Conservation (phyloP, 306 rosid genomes). For the Ormosia emarginata region DNA sequence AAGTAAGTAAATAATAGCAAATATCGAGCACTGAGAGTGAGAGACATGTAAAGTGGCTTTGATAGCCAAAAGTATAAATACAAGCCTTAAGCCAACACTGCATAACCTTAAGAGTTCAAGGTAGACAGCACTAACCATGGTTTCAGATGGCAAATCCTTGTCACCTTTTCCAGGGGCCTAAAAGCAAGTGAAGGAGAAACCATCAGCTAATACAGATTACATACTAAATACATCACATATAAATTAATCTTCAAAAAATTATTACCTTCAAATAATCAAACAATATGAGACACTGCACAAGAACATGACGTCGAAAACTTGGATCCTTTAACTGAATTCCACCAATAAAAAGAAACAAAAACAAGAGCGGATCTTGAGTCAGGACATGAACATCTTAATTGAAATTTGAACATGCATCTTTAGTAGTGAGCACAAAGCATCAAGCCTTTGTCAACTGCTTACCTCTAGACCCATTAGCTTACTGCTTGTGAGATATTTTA, state of each 20-base stretch:
- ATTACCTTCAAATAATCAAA: constrained; percentile 89
- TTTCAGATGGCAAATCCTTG: constrained; percentile 86
- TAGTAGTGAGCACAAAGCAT: not conserved
- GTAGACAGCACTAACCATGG: constrained; percentile 63
- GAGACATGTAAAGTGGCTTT: not conserved
- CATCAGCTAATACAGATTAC: constrained; percentile 8
- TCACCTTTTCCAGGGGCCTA: constrained; percentile 95
- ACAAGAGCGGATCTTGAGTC: constrained; percentile 1
- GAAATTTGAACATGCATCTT: not conserved
- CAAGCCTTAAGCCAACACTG: not conserved
- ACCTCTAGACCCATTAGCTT: constrained; percentile 98
- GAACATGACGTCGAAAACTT: constrained; percentile 91
- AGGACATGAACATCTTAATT: constrained; percentile 13
- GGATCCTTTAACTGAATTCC: constrained; percentile 78
- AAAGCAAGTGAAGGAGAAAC: constrained; percentile 29
- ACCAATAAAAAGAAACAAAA: not conserved
- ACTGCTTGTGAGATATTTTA: constrained; percentile 96
- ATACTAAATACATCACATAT: not conserved
- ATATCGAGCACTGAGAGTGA: not conserved
- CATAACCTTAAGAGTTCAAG: constrained; percentile 9
- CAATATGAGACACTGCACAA: constrained; percentile 93
- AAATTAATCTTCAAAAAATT: not conserved
- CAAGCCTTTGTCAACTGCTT: constrained; percentile 21
- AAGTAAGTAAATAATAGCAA: not conserved
- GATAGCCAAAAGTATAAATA: not conserved